Evolutionary conservation across 441 rosid genomes (phyloP).

Genomic region (Biscutella laevigata): DNA sequence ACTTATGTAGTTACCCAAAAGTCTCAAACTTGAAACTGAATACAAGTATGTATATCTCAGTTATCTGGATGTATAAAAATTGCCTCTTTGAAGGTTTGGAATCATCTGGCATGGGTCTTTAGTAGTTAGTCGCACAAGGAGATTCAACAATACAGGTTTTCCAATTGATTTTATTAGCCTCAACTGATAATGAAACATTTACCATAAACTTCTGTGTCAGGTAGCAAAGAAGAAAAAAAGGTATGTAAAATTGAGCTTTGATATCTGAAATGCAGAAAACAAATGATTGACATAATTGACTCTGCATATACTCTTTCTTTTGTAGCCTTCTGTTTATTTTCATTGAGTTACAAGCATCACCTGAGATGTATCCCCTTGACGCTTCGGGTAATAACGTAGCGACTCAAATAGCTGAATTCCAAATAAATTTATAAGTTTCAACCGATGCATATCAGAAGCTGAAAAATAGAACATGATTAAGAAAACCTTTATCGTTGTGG

Average conservation of each 20-base stretch:
- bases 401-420: conserved; percentile 73
- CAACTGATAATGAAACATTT: conserved; percentile 55
- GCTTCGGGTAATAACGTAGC: conserved; percentile 82
- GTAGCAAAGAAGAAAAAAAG: neutral
- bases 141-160: conserved; percentile 77
- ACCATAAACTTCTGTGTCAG: conserved; percentile 15
- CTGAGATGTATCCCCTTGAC: conserved; percentile 57
- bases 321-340: conserved; percentile 76
- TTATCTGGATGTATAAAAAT: conserved; percentile 72
- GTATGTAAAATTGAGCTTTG: neutral
- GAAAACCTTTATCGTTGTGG: conserved; percentile 88
- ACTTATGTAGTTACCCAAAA: conserved; percentile 10
- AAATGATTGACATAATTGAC: conserved; percentile 43
- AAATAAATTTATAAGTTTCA: conserved; percentile 6
- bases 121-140: conserved; percentile 68
- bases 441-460: neutral
- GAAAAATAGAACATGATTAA: neutral
- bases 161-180: conserved; percentile 73
- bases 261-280: conserved; percentile 2
- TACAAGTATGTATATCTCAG: neutral
- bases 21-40: neutral
- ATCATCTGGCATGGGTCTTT: conserved; percentile 86
- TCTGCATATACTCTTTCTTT: conserved; percentile 92
- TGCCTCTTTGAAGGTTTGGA: conserved; percentile 88
- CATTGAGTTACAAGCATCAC: conserved; percentile 83